Conservation (phyloP, 140 eudicot genomes). For the Flaveria floridana region DNA sequence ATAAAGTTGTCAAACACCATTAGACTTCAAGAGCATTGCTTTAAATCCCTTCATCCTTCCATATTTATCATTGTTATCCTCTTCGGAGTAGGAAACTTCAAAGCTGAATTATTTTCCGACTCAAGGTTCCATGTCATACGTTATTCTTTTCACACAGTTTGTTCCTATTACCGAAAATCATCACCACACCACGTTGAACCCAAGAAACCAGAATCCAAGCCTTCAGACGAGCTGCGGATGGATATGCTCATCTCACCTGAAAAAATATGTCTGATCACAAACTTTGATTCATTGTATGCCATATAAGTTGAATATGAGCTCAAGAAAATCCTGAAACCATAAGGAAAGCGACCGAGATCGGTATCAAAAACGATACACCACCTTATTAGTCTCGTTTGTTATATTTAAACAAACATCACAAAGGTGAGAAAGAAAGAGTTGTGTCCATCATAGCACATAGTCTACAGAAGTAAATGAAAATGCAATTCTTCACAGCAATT, state of each 20-base stretch:
- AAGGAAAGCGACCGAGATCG: background rate
- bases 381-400: constrained; percentile 28
- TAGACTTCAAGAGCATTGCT: no score
- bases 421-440: background rate
- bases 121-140: no score
- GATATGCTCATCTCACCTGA: no score
- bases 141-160: no score
- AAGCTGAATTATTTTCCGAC: no score
- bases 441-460: constrained; percentile 19
- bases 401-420: constrained; percentile 16
- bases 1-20: no score
- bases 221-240: constrained; percentile 11
- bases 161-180: background rate
- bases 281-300: background rate
- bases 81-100: no score
- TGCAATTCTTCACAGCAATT: constrained; percentile 12
- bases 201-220: constrained; percentile 9
- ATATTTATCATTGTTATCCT: no score
- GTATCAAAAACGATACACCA: constrained; percentile 5
- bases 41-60: no score
- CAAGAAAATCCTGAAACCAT: background rate
- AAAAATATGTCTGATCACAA: background rate
- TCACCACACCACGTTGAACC: constrained; percentile 9
- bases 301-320: background rate
- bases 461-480: constrained; percentile 8